Evolutionary conservation across 139 green algal genomes (phyloP), one percentile per base, ranked within the genome.

Genomic region (Chlamydomonas sphaeroides): DNA sequence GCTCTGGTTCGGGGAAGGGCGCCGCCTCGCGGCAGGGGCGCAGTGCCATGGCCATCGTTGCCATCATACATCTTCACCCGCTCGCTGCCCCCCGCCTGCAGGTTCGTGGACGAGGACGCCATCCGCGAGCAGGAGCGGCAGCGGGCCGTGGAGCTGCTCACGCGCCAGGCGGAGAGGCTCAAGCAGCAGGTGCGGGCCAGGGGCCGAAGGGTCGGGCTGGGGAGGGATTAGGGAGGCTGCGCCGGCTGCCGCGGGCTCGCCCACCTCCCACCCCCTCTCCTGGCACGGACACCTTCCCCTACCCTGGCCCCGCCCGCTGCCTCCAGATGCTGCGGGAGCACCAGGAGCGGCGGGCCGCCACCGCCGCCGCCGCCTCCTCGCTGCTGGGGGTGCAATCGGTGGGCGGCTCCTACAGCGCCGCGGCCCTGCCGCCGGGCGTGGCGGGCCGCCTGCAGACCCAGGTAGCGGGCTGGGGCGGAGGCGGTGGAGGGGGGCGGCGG

Each of bases 31-130:
- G n/a, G n/a, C n/a, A n/a, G n/a, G n/a, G n/a, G n/a, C n/a, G n/a
- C n/a, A n/a, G n/a, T n/a, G n/a, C n/a, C n/a, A n/a, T n/a, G n/a
- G n/a, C n/a, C n/a, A n/a, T n/a, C n/a, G n/a, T n/a, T n/a, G n/a
- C n/a, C n/a, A n/a, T n/a, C n/a, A n/a, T n/a, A n/a, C n/a, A n/a
- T n/a, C n/a, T n/a, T n/a, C n/a, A n/a, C n/a, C n/a, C n/a, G n/a
- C n/a, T n/a, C n/a, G n/a, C 26, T 5, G 28, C n/a, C 49, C 20
- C 20, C 35, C 30, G 18, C 28, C 42, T 11, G 4, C 77, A 84
- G 77, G 25, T 67, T 76, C 51, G 65, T 84, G 48, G 77, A 84
- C 48, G 77, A 84, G 77, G 77, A 84, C 77, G 77, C 65, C 28
- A 84, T 84, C 49, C 77, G 77, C 5, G 65, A 74, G 65, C 65